Conservation (phyloP, 2,329 filamentous ascomycete species). For the Ophiostoma sp. region DNA sequence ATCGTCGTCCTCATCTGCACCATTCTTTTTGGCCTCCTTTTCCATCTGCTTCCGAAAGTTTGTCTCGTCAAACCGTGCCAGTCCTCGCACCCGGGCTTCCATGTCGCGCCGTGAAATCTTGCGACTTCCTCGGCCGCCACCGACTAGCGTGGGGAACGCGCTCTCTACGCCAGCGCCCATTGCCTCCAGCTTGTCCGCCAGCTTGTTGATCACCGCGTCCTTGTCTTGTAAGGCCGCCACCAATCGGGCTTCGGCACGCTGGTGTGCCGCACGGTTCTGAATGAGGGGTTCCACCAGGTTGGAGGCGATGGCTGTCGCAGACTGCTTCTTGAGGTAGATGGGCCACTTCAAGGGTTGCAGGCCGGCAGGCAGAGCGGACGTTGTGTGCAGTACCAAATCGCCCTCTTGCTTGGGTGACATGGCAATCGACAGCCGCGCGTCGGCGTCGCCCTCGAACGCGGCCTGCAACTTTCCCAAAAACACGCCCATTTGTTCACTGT, state of each 20-base stretch:
- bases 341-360: slow-evolving; percentile 66
- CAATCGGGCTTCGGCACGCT: slow-evolving; percentile 47
- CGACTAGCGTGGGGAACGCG: slow-evolving; percentile 49
- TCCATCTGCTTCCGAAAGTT: slow-evolving; percentile 41
- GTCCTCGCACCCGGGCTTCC: slow-evolving; percentile 52
- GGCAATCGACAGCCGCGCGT: slow-evolving; percentile 35
- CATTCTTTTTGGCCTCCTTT: not conserved
- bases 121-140: slow-evolving; percentile 41
- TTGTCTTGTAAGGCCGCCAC: slow-evolving; percentile 49
- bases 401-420: slow-evolving; percentile 33
- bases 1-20: not conserved
- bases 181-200: slow-evolving; percentile 56
- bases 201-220: slow-evolving; percentile 51
- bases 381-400: slow-evolving; percentile 55
- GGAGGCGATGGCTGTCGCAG: slow-evolving; percentile 46
- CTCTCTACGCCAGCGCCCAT: slow-evolving; percentile 54
- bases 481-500: slow-evolving; percentile 64
- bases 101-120: slow-evolving; percentile 47
- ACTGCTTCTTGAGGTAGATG: slow-evolving; percentile 54
- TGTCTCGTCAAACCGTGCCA: slow-evolving; percentile 49
- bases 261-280: slow-evolving; percentile 46
- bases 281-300: slow-evolving; percentile 55
- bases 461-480: slow-evolving; percentile 64
- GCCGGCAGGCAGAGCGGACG: slow-evolving; percentile 61
- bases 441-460: slow-evolving; percentile 48